Conservation (phyloP, 176 grass and related monocot genomes). For the Lolium multiflorum region DNA sequence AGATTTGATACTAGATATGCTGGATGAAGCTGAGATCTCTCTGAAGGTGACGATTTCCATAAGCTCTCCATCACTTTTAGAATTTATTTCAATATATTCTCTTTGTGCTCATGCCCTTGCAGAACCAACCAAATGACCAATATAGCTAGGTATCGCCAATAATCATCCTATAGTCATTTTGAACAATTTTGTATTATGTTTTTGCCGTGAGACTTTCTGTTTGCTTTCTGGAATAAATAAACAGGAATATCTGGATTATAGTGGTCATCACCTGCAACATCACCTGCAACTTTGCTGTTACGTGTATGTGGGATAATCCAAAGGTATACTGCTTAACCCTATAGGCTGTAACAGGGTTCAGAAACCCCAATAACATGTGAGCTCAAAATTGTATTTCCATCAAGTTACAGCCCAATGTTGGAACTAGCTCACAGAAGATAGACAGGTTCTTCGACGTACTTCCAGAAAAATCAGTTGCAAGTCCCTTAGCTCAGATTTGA, state of each 20-base stretch:
- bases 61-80: slow-evolving; percentile 2
- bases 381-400: not conserved
- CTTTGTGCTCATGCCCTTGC: not conserved
- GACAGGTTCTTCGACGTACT: not conserved
- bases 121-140: not conserved
- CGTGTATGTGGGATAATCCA: not conserved
- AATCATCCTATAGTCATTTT: not conserved
- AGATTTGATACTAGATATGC: slow-evolving; percentile 65
- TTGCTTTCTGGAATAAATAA: not conserved
- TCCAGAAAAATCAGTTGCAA: not conserved
- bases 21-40: slow-evolving; percentile 67
- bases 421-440: slow-evolving; percentile 2
- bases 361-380: not conserved
- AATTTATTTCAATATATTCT: not conserved
- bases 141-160: not conserved
- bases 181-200: not conserved
- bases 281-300: not conserved
- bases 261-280: not conserved
- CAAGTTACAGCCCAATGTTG: not conserved
- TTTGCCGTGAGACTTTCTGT: not conserved
- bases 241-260: no score
- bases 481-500: not conserved
- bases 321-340: no score
- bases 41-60: slow-evolving; percentile 50
- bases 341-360: not conserved